Percentiles rank a stretch among this genome's conserved stretches.
Conservation (phyloP, 306 rosid genomes). For the Fragaria vesca region DNA sequence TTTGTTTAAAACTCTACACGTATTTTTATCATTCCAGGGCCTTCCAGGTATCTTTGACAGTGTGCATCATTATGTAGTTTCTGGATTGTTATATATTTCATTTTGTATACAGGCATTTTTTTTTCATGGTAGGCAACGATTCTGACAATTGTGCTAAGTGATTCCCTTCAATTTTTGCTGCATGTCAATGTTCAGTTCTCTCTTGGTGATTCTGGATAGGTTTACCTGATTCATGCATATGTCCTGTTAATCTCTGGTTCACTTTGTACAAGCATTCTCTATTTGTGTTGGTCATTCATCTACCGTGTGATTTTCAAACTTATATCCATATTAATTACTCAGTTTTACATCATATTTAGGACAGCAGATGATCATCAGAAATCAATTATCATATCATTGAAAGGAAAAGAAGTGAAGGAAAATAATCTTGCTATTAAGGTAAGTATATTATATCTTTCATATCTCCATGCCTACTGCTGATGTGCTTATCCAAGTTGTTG, state of each 20-base stretch:
- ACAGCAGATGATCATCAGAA: slow-evolving; percentile 14
- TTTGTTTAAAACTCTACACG: neutral
- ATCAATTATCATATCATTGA: slow-evolving; percentile 20
- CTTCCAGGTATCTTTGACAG: neutral
- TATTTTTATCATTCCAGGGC: neutral
- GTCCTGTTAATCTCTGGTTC: neutral
- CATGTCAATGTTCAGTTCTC: neutral
- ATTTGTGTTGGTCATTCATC: neutral
- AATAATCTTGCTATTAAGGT: slow-evolving; percentile 33
- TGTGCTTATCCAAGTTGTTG: slow-evolving; percentile 5
- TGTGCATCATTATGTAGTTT: neutral
- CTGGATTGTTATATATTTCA: neutral
- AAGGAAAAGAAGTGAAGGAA: slow-evolving; percentile 24
- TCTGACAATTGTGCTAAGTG: neutral
- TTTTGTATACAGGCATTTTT: neutral
- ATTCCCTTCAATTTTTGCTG: neutral
- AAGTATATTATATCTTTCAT: slow-evolving; percentile 27
- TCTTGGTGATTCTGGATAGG: neutral
- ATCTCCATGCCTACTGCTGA: slow-evolving; percentile 15
- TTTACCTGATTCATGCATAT: neutral
- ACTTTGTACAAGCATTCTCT: neutral
- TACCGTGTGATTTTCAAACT: neutral
- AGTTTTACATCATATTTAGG: neutral
- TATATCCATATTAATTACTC: neutral
- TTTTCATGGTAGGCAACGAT: neutral